These are phyloP conservation scores for Thymus mandschuricus DNA, from an alignment of 257 asterid genomes.

Conservation along the genomic window DNA sequence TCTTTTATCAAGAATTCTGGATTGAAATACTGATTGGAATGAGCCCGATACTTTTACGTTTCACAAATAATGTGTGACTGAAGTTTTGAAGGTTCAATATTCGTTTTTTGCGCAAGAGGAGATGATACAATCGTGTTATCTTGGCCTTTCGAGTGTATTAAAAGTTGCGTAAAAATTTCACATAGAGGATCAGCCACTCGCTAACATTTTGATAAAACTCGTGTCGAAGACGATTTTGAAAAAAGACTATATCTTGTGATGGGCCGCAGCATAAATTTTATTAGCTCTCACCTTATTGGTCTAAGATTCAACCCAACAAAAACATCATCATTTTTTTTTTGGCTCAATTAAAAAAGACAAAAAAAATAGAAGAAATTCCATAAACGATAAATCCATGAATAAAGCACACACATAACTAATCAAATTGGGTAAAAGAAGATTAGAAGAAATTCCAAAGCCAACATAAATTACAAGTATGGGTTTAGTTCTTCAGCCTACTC, in stretches of 20 bases:
- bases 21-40: too few relatives aligned
- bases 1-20: too few relatives aligned
- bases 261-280: neutral
- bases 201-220: too few relatives aligned
- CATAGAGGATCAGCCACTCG: too few relatives aligned
- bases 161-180: too few relatives aligned
- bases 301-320: neutral
- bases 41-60: too few relatives aligned
- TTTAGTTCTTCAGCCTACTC: constrained; percentile 33
- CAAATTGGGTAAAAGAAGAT: constrained; percentile 27
- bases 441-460: constrained; percentile 26
- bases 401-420: constrained; percentile 17
- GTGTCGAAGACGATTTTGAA: too few relatives aligned
- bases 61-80: too few relatives aligned
- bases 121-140: too few relatives aligned
- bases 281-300: neutral
- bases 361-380: constrained; percentile 2
- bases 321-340: neutral
- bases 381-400: neutral
- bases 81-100: too few relatives aligned
- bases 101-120: too few relatives aligned
- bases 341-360: neutral
- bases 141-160: too few relatives aligned
- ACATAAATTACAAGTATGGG: constrained; percentile 32
- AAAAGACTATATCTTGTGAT: neutral